Conservation (phyloP, 2,329 filamentous ascomycete species). For the Colletotrichum scovillei region DNA sequence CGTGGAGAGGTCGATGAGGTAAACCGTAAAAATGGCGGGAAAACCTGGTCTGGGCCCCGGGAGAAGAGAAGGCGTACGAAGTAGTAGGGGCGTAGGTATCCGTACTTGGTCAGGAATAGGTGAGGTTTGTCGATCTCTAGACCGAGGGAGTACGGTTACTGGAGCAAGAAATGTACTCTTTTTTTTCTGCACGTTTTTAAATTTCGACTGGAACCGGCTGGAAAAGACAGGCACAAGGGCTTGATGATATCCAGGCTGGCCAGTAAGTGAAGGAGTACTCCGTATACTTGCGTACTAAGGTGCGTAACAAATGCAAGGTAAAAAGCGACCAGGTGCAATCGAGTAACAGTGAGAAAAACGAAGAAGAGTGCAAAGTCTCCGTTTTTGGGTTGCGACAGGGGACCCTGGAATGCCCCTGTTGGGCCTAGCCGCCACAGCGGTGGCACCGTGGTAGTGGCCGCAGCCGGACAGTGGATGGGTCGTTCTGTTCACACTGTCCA, state of each 20-base stretch:
- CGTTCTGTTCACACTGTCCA: neutral
- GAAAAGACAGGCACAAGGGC: neutral
- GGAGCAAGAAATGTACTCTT: neutral
- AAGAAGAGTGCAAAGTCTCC: slow-evolving; percentile 23
- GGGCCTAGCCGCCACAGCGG: slow-evolving; percentile 15
- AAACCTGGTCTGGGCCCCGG: neutral
- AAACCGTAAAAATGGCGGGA: slow-evolving; percentile 3
- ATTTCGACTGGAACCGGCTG: neutral
- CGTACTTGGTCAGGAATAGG: no score
- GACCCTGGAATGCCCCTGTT: slow-evolving; percentile 6
- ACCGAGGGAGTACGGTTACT: neutral
- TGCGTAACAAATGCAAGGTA: neutral
- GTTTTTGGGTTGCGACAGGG: slow-evolving; percentile 18
- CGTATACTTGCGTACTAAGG: neutral
- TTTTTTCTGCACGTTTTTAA: neutral
- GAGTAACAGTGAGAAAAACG: slow-evolving; percentile 16
- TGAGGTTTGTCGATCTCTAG: slow-evolving; percentile 2
- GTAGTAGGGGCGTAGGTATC: no score
- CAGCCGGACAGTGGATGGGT: slow-evolving; percentile 17
- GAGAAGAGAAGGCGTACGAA: neutral
- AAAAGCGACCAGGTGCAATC: neutral
- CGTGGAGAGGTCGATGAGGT: slow-evolving; percentile 23
- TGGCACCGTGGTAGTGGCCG: slow-evolving; percentile 8
- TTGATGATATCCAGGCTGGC: neutral
- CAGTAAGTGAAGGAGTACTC: neutral